Conservation (phyloP, 2,329 filamentous ascomycete species). For the Talaromyces sp. region DNA sequence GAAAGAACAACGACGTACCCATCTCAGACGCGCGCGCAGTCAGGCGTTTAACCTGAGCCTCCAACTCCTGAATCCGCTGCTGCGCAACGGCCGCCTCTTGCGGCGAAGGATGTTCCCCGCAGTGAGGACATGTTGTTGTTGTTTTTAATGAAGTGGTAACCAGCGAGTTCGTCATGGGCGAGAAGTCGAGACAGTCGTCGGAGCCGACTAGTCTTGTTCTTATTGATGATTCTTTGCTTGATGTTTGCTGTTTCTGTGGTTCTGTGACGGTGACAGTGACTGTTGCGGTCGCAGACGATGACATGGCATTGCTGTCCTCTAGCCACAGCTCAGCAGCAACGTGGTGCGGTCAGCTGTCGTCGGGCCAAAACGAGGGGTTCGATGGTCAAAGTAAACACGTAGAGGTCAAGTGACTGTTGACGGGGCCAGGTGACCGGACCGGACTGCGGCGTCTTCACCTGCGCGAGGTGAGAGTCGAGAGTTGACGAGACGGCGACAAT, state of each 20-base stretch:
- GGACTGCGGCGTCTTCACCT: neutral
- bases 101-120: slow-evolving; percentile 28
- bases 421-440: neutral
- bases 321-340: neutral
- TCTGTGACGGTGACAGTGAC: slow-evolving; percentile 15
- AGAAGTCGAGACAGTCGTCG: neutral
- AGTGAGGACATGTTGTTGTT: slow-evolving; percentile 29
- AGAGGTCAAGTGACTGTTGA: neutral
- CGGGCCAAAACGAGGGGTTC: neutral
- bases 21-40: slow-evolving; percentile 48
- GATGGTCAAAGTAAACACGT: neutral
- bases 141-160: neutral
- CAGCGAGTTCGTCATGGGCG: slow-evolving; percentile 6
- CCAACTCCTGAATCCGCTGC: slow-evolving; percentile 45
- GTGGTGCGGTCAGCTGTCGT: neutral
- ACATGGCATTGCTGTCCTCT: slow-evolving; percentile 1
- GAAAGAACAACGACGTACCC: slow-evolving; percentile 31
- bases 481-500: neutral
- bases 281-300: slow-evolving; percentile 23
- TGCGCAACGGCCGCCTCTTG: slow-evolving; percentile 26
- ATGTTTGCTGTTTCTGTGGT: neutral
- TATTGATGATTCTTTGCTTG: neutral
- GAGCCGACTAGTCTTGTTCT: slow-evolving; percentile 3
- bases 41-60: slow-evolving; percentile 48
- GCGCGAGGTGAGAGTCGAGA: neutral